These are phyloP conservation scores for Globisporangium nagaii DNA, from an alignment of 352 stramenopile genomes.

Conservation along the genomic window DNA sequence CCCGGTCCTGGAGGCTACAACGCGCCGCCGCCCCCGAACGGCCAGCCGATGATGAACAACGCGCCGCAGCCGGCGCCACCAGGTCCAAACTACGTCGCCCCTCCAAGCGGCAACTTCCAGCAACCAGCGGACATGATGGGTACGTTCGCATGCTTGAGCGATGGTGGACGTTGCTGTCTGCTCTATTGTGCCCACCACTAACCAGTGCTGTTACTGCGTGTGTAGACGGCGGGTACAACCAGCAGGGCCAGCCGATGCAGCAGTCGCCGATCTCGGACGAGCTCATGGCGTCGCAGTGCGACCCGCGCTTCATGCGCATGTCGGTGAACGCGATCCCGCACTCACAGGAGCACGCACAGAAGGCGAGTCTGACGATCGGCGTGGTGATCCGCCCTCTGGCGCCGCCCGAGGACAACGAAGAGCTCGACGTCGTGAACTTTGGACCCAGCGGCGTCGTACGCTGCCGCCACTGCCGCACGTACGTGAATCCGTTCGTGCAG, in stretches of 20 bases:
- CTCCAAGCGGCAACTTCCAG: constrained; percentile 79
- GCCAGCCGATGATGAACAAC: constrained; percentile 19
- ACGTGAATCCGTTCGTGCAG: constrained; percentile 87
- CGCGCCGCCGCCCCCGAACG: background rate
- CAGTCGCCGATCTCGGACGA: constrained; percentile 52
- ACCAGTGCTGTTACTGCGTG: constrained; percentile 4
- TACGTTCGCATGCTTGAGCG: constrained; percentile 26
- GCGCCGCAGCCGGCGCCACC: constrained; percentile 16
- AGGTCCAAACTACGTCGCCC: constrained; percentile 19
- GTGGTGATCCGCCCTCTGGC: constrained; percentile 83
- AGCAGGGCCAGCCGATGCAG: constrained; percentile 46
- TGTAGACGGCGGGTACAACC: constrained; percentile 47
- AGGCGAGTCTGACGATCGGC: constrained; percentile 81
- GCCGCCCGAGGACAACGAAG: constrained; percentile 49
- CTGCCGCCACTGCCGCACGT: constrained; percentile 86
- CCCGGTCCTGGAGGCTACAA: constrained; percentile 9
- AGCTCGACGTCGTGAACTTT: constrained; percentile 86
- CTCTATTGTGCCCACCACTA: too few relatives aligned
- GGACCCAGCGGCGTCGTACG: constrained; percentile 75
- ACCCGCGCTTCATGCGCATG: constrained; percentile 79
- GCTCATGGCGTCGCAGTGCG: constrained; percentile 68
- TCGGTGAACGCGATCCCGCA: constrained; percentile 72
- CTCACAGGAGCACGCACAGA: constrained; percentile 78
- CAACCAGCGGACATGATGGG: constrained; percentile 72
- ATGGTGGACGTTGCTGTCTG: too few relatives aligned